These are phyloP conservation scores for Schizosaccharomyces lindneri DNA, from an alignment of 805 yeast genomes.

Conservation along the genomic window DNA sequence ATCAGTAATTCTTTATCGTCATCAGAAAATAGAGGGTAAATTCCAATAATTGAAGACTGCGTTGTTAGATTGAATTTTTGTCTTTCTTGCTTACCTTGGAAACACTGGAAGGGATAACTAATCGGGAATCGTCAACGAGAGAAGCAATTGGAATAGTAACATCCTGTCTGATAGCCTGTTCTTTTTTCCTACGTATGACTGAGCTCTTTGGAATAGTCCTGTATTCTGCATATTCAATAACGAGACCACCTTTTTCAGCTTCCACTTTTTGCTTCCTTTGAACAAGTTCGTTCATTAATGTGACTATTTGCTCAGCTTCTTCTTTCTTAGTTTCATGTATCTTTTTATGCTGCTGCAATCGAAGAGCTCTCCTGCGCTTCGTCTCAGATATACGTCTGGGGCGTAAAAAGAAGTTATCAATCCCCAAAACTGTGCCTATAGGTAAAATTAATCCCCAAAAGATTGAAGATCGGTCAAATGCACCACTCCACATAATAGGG, in stretches of 20 bases:
- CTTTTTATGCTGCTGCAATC: neutral
- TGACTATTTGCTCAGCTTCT: neutral
- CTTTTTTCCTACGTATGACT: neutral
- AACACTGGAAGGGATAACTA: neutral
- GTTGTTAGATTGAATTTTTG: neutral
- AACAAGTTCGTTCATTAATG: neutral
- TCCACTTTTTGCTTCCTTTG: neutral
- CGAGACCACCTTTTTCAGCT: neutral
- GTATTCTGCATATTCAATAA: neutral
- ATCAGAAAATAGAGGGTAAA: neutral
- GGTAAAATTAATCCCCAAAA: conserved; percentile 1
- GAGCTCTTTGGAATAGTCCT: neutral
- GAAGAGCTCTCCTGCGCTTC: neutral
- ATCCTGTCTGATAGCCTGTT: neutral
- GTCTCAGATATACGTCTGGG: neutral
- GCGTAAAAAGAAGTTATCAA: neutral
- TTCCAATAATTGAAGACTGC: neutral
- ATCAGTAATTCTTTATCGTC: neutral
- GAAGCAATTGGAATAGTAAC: neutral
- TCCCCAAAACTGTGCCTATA: neutral
- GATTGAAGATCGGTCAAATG: neutral
- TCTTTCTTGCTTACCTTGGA: neutral
- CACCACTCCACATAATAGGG: neutral
- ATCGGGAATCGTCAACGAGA: neutral
- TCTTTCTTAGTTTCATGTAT: neutral